Base-by-base conservation (phyloP, 805 yeast genomes). In the Candida ficus region DNA sequence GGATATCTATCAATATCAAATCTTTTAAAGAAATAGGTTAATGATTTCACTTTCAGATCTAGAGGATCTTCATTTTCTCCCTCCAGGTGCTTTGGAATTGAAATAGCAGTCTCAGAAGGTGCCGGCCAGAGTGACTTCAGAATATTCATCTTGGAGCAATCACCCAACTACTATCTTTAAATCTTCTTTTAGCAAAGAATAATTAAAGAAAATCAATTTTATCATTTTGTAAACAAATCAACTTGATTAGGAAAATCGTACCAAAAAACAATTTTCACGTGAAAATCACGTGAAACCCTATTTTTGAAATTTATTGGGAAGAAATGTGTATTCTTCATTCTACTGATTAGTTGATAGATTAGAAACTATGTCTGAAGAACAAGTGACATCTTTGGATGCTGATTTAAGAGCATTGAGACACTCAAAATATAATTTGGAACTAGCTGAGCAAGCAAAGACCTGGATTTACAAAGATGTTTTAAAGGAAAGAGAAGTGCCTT, bases 381-480 rank as follows among this genome's bases (percentile, higher is more conserved):
- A 67, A 36, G 74, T 70, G 7, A 71, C 86, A 0, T 79, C 81
- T 21, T 58, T 83, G 27, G 90, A 83, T 53, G 78, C 79, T 38
- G 88, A 82, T 54, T 59, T 83, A 30, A 62, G 57, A 25, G 55
- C 52, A 11, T 66, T 81, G 0, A 67, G 91, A 47, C 52, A 58
- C 7, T 61, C 63, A 9, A 83, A 81, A 52, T 84, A 78, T 53
- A 61, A 69, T 29, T 49, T 39, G 17, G 52, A 54, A 12, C 56
- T 66, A 8, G 58, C 69, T 5, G 44, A 59, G 1, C 64, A 74
- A 37, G 72, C 75, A 14, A 71, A 71, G 48, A 49, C 55, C 6
- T 87, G 95, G 89, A 60, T 87, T 1, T 66, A 61, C 35, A 23
- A 7, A 4, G 44, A 57, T 25, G 61, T 63, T 2, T 60, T 72